These are phyloP conservation scores for Suillus brevipes DNA, from an alignment of 768 basidiomycete genomes.

Conservation along the genomic window DNA sequence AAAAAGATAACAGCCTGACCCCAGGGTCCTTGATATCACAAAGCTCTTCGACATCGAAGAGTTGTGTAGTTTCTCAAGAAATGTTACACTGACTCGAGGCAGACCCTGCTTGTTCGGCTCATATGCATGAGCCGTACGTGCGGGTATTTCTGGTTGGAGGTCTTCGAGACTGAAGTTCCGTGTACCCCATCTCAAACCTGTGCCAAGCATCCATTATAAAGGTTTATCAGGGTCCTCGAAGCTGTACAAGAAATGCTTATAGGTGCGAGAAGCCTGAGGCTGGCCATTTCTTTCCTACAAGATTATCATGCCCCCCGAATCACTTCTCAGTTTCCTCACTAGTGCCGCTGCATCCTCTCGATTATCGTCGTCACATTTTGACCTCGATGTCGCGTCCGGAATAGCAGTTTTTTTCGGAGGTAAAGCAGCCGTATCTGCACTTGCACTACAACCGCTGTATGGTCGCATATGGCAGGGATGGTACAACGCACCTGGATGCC, in stretches of 20 bases:
- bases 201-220: not conserved
- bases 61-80: not conserved
- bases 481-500: conserved; percentile 36
- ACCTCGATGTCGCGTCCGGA: conserved; percentile 23
- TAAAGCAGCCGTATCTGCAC: conserved; percentile 30
- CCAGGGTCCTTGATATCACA: not conserved
- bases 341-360: no score
- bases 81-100: not conserved
- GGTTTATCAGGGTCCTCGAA: no score
- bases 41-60: not conserved
- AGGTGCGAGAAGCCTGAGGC: not conserved
- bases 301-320: not conserved
- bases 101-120: not conserved
- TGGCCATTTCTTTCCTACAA: not conserved
- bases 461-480: conserved; percentile 31
- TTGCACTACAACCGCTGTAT: conserved; percentile 31
- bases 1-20: not conserved
- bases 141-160: not conserved
- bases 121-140: not conserved
- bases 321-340: not conserved
- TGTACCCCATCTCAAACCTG: not conserved
- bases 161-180: not conserved
- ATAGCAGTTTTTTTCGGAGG: conserved; percentile 31
- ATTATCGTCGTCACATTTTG: not conserved
- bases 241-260: not conserved